Evolutionary conservation across 164 flowering plant genomes (phyloP).

Genomic region (Aristolochia contorta): DNA sequence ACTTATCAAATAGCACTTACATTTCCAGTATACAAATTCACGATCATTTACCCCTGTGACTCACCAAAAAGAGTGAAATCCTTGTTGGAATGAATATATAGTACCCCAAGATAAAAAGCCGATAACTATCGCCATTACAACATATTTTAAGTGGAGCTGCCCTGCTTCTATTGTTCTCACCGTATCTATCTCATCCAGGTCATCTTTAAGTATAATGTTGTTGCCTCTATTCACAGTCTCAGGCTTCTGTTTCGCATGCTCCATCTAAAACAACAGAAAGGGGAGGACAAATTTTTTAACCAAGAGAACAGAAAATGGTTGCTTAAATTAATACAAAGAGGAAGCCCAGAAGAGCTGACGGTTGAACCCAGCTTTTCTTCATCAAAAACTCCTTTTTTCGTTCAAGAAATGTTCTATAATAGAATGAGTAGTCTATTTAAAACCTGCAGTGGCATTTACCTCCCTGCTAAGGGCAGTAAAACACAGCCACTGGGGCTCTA

Average conservation of each 20-base stretch:
- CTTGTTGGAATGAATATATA: conserved; percentile 20
- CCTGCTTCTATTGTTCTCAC: conserved; percentile 57
- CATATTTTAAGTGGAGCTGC: conserved; percentile 34
- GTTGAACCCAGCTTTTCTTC: background rate
- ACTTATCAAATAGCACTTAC: too few relatives aligned
- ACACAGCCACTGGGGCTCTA: too few relatives aligned
- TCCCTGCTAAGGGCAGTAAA: too few relatives aligned
- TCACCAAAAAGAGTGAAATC: conserved; percentile 15
- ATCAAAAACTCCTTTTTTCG: too few relatives aligned
- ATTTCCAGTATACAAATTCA: too few relatives aligned
- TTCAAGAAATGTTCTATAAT: too few relatives aligned
- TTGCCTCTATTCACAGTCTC: conserved; percentile 8
- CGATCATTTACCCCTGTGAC: background rate
- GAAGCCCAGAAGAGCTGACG: background rate
- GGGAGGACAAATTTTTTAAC: background rate
- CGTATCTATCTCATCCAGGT: conserved; percentile 14
- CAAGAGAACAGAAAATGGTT: background rate
- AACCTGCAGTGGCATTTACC: too few relatives aligned
- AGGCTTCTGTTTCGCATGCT: conserved; percentile 18
- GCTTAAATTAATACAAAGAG: background rate
- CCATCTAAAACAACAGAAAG: conserved; percentile 19
- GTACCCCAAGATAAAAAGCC: conserved; percentile 28
- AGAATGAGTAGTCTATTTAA: too few relatives aligned
- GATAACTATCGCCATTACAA: conserved; percentile 29
- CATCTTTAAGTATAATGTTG: background rate